Conservation (phyloP, 352 stramenopile genomes). For the Phytopythium boreale region DNA sequence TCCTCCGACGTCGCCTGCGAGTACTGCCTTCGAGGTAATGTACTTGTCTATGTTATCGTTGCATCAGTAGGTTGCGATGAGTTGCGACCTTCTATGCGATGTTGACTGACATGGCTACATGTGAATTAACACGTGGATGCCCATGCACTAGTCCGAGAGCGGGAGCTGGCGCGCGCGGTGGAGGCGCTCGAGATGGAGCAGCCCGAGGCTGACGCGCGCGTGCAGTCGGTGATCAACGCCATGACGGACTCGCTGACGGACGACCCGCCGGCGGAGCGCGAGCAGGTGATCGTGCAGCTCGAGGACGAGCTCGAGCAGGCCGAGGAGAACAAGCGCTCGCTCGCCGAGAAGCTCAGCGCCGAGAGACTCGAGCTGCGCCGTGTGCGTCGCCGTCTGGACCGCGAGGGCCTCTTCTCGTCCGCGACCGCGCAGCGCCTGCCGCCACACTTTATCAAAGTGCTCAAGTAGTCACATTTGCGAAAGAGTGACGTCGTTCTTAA, state of each 20-base stretch:
- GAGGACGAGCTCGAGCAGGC: slow-evolving; percentile 61
- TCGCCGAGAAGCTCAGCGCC: slow-evolving; percentile 35
- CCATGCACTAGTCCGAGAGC: slow-evolving; percentile 31
- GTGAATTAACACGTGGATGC: not conserved
- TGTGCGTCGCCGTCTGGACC: slow-evolving; percentile 38
- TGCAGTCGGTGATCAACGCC: slow-evolving; percentile 46
- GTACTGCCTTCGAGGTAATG: slow-evolving; percentile 44
- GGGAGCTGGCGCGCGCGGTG: slow-evolving; percentile 37
- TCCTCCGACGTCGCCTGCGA: slow-evolving; percentile 34
- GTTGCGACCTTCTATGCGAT: not conserved
- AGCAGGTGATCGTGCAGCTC: slow-evolving; percentile 42
- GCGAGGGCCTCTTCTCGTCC: slow-evolving; percentile 13
- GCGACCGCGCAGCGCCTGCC: slow-evolving; percentile 22
- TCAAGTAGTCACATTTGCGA: not conserved
- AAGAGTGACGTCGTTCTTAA: no score
- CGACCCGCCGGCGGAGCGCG: slow-evolving; percentile 31
- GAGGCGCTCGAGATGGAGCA: slow-evolving; percentile 51
- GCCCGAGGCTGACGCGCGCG: slow-evolving; percentile 45
- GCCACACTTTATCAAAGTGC: slow-evolving; percentile 43
- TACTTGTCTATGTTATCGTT: not conserved
- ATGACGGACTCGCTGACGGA: slow-evolving; percentile 44
- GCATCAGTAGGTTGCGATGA: not conserved
- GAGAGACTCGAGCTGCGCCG: slow-evolving; percentile 23
- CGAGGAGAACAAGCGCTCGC: slow-evolving; percentile 45
- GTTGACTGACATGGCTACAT: not conserved